Evolutionary conservation across 2,329 filamentous ascomycete genomes (phyloP).

Genomic region (Grosmannia serpens): DNA sequence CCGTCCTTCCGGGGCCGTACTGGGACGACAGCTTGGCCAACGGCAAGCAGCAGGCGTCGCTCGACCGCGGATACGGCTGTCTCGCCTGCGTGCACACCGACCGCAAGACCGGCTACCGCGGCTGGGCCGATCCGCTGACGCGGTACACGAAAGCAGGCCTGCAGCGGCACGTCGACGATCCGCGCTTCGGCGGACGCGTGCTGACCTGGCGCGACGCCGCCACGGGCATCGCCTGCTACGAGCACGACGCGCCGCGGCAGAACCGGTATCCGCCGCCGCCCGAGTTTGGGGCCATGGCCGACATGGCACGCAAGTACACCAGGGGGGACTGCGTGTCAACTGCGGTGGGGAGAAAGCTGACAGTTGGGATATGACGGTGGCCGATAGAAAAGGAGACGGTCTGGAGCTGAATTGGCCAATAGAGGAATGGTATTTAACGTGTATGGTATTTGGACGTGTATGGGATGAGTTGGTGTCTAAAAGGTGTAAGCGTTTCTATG

Average conservation of each 20-base stretch:
- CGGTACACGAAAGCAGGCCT: slow-evolving; percentile 10
- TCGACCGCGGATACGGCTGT: slow-evolving; percentile 10
- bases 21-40: background rate
- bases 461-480: too few relatives aligned
- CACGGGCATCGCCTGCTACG: slow-evolving; percentile 2
- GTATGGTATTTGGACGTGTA: too few relatives aligned
- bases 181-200: slow-evolving; percentile 9
- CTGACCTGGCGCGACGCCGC: slow-evolving; percentile 1
- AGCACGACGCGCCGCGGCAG: slow-evolving; percentile 9
- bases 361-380: too few relatives aligned
- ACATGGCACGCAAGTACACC: slow-evolving; percentile 9
- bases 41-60: background rate
- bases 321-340: background rate
- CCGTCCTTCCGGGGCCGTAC: slow-evolving; percentile 12
- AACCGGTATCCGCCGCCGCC: slow-evolving; percentile 6
- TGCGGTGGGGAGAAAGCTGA: background rate
- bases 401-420: too few relatives aligned
- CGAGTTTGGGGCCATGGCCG: slow-evolving; percentile 9
- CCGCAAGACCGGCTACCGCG: slow-evolving; percentile 4
- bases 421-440: too few relatives aligned
- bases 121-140: slow-evolving; percentile 11
- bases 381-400: too few relatives aligned
- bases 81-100: slow-evolving; percentile 10
- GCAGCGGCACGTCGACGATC: slow-evolving; percentile 8
- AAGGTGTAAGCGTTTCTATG: too few relatives aligned